phyloP scores from a whole-genome alignment of 345 rosid species.

The Melaleuca alternifolia region DNA sequence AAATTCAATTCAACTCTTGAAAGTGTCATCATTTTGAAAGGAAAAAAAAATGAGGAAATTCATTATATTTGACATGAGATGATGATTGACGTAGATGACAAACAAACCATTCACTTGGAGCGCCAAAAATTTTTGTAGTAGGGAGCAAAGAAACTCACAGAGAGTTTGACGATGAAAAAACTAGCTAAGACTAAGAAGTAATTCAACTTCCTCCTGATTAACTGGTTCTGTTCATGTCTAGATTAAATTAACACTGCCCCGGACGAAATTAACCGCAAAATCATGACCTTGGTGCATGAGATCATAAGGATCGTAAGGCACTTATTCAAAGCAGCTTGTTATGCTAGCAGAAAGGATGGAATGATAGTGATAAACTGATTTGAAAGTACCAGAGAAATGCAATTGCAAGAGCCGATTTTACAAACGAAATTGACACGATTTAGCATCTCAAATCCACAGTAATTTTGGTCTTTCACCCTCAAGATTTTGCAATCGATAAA shows the following conservation, averaged over 20 bases:
- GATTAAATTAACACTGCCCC: neutral
- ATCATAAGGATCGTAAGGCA: neutral
- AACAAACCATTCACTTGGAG: accelerated
- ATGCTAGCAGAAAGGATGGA: neutral
- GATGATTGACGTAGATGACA: neutral
- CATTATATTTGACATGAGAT: neutral
- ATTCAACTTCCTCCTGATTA: neutral
- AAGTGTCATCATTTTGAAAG: neutral
- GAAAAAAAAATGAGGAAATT: neutral
- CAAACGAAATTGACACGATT: neutral
- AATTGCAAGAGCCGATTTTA: neutral
- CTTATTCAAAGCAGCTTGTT: neutral
- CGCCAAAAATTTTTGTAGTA: neutral
- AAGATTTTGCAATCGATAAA: neutral
- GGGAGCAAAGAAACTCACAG: neutral
- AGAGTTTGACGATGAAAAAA: neutral
- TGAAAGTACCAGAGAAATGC: neutral
- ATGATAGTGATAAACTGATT: neutral
- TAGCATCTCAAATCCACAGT: neutral
- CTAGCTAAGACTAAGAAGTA: accelerated
- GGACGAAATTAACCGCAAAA: neutral
- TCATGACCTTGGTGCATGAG: neutral
- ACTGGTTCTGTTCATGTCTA: neutral
- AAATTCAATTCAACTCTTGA: neutral
- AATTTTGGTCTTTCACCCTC: neutral